Percentiles rank a stretch among this genome's conserved stretches.
Evolutionary conservation across 192 early-diverging fungal species (phyloP).

Genomic region (Kappamyces sp.): DNA sequence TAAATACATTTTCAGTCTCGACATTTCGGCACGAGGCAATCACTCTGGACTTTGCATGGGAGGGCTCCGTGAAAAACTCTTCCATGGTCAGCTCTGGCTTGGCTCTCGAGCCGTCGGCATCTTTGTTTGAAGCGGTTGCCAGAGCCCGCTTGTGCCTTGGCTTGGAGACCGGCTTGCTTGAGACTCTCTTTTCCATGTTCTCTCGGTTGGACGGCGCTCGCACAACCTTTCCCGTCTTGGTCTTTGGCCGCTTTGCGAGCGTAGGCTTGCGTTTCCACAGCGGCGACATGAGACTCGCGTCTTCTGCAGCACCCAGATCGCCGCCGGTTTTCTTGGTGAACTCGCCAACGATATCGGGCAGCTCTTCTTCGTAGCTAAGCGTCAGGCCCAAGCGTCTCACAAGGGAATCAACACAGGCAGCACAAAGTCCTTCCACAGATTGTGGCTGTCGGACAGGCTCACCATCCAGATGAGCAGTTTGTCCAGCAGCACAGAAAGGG

Average conservation of each 20-base stretch:
- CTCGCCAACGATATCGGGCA: constrained; percentile 1
- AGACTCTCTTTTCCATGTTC: not conserved
- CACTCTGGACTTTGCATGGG: not conserved
- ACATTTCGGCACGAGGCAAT: not conserved
- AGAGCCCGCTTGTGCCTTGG: not conserved
- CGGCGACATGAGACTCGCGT: not conserved
- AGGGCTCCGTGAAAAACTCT: constrained; percentile 1
- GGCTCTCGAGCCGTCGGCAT: not conserved
- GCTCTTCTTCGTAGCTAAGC: not conserved
- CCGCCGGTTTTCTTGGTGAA: constrained; percentile 8
- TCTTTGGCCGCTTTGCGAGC: not conserved
- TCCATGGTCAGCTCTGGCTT: not conserved
- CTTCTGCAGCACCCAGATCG: not conserved
- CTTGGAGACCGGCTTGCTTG: constrained; percentile 1
- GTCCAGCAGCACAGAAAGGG: not conserved
- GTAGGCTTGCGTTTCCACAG: not conserved
- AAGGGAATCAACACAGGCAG: not conserved
- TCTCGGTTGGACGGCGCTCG: not conserved
- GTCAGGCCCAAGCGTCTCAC: not conserved
- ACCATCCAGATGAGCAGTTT: constrained; percentile 10
- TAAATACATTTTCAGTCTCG: constrained; percentile 3
- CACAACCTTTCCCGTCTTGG: constrained; percentile 2
- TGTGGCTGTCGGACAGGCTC: not conserved
- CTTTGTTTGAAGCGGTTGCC: not conserved
- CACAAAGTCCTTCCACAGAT: constrained; percentile 12